Conservation (phyloP, 208 protist species). For the Lotmaria passim region DNA sequence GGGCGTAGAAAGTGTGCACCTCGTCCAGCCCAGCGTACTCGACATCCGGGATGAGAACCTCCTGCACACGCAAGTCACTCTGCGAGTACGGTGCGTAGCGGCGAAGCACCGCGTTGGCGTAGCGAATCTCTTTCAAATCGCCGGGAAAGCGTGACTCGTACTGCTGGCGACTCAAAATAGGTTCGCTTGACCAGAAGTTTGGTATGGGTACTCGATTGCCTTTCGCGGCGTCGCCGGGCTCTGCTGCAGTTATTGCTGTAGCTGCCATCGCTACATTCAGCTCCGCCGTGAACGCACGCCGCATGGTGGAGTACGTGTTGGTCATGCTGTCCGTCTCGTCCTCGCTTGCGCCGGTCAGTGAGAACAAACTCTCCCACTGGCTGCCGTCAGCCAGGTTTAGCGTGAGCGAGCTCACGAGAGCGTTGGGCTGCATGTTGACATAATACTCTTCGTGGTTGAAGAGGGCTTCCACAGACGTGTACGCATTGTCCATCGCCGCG, state of each 20-base stretch:
- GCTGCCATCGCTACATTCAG: constrained; percentile 14
- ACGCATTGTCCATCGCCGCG: constrained; percentile 48
- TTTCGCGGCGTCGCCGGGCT: constrained; percentile 30
- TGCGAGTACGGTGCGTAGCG: constrained; percentile 82
- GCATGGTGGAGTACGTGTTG: constrained; percentile 19
- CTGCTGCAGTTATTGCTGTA: constrained; percentile 5
- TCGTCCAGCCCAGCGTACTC: constrained; percentile 49
- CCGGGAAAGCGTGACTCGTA: constrained; percentile 86
- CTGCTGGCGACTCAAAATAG: constrained; percentile 73
- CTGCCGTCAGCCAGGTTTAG: constrained; percentile 64
- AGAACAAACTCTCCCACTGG: constrained; percentile 85
- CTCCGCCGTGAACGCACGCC: constrained; percentile 28
- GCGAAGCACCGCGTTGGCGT: constrained; percentile 73
- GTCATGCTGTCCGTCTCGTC: constrained; percentile 24
- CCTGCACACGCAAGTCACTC: constrained; percentile 74
- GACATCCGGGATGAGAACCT: constrained; percentile 62
- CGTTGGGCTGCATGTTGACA: constrained; percentile 77
- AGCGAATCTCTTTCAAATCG: constrained; percentile 67
- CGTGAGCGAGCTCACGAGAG: constrained; percentile 62
- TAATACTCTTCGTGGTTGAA: constrained; percentile 93
- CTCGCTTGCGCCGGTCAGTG: constrained; percentile 29
- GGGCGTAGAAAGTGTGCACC: constrained; percentile 77
- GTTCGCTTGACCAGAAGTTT: constrained; percentile 70
- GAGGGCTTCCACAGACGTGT: constrained; percentile 85
- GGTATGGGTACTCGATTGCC: constrained; percentile 40